Percentiles rank a stretch among this genome's conserved stretches.
Evolutionary conservation across 495 filamentous ascomycete genomes (phyloP).

Genomic region (Annulohypoxylon stygium): DNA sequence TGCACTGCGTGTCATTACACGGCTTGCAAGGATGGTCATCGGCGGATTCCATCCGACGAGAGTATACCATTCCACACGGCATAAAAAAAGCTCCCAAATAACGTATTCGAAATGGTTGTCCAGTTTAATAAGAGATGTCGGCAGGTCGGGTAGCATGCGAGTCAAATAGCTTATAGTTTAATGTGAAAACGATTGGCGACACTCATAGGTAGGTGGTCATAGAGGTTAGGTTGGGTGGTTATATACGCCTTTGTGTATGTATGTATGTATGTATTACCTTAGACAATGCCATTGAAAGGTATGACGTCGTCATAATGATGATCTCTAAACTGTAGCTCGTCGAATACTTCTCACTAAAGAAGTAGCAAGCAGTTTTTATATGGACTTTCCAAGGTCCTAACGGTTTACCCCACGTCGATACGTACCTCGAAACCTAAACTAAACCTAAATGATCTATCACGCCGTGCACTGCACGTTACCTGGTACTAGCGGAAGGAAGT

Average conservation of each 20-base stretch:
- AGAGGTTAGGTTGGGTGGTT: neutral
- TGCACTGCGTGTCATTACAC: slow-evolving; percentile 27
- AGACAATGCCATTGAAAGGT: neutral
- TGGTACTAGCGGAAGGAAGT: slow-evolving; percentile 4
- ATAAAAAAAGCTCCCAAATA: neutral
- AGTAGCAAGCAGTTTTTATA: slow-evolving; percentile 5
- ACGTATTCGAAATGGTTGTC: neutral
- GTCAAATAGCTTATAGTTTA: neutral
- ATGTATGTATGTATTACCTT: neutral
- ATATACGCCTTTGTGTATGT: neutral
- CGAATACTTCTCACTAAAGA: neutral
- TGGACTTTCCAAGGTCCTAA: neutral
- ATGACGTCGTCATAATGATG: slow-evolving; percentile 27
- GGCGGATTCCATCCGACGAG: slow-evolving; percentile 29
- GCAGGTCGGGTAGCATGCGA: neutral
- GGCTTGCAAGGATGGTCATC: slow-evolving; percentile 19
- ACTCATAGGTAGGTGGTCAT: neutral
- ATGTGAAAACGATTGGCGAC: neutral
- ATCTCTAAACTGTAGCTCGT: slow-evolving; percentile 1
- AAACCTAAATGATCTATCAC: neutral
- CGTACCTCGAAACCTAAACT: slow-evolving; percentile 6
- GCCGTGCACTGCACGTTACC: slow-evolving; percentile 2
- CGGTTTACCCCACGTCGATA: slow-evolving; percentile 28
- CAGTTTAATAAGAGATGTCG: neutral
- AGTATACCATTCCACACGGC: neutral